Percentiles rank a stretch among this genome's conserved stretches.
Evolutionary conservation across 441 rosid genomes (phyloP).

Genomic region (Populus trichocarpa): DNA sequence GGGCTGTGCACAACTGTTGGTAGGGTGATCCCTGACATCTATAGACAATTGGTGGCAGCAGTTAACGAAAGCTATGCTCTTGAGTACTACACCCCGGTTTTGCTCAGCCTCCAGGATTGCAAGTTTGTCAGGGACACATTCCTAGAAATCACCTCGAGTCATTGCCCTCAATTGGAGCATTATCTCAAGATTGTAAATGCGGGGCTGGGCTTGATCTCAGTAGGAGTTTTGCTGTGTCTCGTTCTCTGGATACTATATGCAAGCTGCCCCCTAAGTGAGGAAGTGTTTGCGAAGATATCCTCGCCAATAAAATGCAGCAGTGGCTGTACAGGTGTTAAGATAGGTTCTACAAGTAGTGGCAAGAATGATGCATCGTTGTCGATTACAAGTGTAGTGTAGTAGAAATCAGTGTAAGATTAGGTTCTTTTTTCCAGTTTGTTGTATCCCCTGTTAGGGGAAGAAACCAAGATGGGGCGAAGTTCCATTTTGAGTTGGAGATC

Average conservation of each 20-base stretch:
- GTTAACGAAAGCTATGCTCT: slow-evolving; percentile 79
- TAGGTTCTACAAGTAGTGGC: slow-evolving; percentile 4
- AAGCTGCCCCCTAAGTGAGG: slow-evolving; percentile 99
- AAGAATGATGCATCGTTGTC: not conserved
- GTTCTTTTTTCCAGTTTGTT: not conserved
- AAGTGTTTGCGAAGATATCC: slow-evolving; percentile 61
- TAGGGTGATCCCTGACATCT: slow-evolving; percentile 65
- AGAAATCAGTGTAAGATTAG: slow-evolving; percentile 7
- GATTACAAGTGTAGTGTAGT: slow-evolving; percentile 19
- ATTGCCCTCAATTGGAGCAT: slow-evolving; percentile 72
- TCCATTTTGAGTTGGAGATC: slow-evolving; percentile 29
- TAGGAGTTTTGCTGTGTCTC: slow-evolving; percentile 80
- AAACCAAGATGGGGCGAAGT: slow-evolving; percentile 43
- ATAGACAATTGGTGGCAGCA: slow-evolving; percentile 62
- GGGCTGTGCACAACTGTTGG: slow-evolving; percentile 66
- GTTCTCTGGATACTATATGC: slow-evolving; percentile 85
- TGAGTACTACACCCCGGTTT: slow-evolving; percentile 73
- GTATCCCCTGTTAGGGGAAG: slow-evolving; percentile 9
- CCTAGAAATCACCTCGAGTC: slow-evolving; percentile 55
- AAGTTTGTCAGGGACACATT: slow-evolving; percentile 79
- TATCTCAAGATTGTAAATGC: slow-evolving; percentile 65
- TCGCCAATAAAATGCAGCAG: slow-evolving; percentile 24
- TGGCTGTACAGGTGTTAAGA: slow-evolving; percentile 9
- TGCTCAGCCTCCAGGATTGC: slow-evolving; percentile 84
- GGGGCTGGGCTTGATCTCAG: slow-evolving; percentile 78